Evolutionary conservation across 169 alveolate species (phyloP), one percentile per base, ranked within the genome.

Genomic region (Eimeria brunetti): DNA sequence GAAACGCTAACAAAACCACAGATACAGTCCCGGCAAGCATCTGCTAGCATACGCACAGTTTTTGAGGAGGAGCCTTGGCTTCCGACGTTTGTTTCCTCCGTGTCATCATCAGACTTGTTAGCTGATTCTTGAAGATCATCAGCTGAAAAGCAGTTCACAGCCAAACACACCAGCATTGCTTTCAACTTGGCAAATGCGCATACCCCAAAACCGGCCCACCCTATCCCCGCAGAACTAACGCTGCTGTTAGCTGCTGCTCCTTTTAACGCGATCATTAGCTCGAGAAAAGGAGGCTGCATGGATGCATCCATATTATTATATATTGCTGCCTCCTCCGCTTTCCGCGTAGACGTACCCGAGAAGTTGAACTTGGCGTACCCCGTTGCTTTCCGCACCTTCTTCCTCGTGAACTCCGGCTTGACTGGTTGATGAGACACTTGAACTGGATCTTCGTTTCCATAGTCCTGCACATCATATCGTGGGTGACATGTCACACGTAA

Each of bases 381-480:
- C 51, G 95, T 92, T 24, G 95, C 95, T 78, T 92, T 92, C 44
- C 95, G 86, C 90, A 80, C 95, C 49, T 92, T 80, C 78, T 92
- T 92, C 67, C 95, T 86, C 16, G 89, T 91, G 71, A 91, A 91
- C 38, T 91, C 95, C 27, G 95, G 64, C 60, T 91, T 91, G 86
- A 91, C 89, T 36, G 95, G 95, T 71, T 78, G 86, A 60, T 91
- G 95, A 38, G 90, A 56, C 36, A 91, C 95, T 24, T 24, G 51
- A 38, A 27, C 78, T n/a, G 69, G 75, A 3, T 64, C 91, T 22
- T 76, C 95, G n/a, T 41, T 44, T 33, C n/a, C 95, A 33, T 88
- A 36, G 46, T 91, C 85, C 95, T 91, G 91, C 89, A 12, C 46
- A 88, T 2, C 6, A n/a, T 49, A 27, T 5, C 85, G 36, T 33